These are phyloP conservation scores for Herpetomonas samuelpessoai DNA, from an alignment of 208 protist species.

Conservation along the genomic window DNA sequence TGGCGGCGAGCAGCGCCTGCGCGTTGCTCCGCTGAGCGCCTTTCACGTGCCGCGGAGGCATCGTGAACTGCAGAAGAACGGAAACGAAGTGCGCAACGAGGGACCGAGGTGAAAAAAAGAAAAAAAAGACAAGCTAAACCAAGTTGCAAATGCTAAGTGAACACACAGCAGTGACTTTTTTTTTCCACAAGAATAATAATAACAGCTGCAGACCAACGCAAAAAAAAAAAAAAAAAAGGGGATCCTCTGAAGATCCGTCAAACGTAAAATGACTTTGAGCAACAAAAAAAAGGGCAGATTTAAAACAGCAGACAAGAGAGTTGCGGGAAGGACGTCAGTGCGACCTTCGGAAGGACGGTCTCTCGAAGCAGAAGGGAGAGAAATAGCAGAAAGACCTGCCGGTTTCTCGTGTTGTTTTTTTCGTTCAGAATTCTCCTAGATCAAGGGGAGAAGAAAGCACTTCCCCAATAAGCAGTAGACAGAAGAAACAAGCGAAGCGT, in stretches of 20 bases:
- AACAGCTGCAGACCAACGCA: background rate
- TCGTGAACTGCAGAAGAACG: background rate
- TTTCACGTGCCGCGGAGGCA: conserved; percentile 31
- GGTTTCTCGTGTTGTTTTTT: too few species aligned
- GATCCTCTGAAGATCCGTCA: background rate
- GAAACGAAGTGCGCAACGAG: conserved; percentile 12
- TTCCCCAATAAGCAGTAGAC: too few species aligned
- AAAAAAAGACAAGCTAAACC: background rate
- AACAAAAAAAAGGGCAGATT: conserved; percentile 3
- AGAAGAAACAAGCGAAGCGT: too few species aligned
- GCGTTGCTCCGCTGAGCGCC: conserved; percentile 67
- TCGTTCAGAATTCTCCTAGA: too few species aligned
- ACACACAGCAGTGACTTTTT: too few species aligned
- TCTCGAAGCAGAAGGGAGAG: too few species aligned
- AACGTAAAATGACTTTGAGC: too few species aligned
- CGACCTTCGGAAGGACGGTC: too few species aligned
- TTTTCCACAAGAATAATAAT: too few species aligned
- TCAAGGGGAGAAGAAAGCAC: too few species aligned
- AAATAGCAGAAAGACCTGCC: too few species aligned
- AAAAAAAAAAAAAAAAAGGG: conserved; percentile 4
- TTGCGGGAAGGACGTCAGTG: too few species aligned
- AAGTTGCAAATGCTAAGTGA: background rate
- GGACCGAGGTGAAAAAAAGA: background rate
- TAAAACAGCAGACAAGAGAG: background rate
- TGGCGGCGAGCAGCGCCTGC: conserved; percentile 40